Evolutionary conservation across 805 yeast genomes (phyloP), one percentile per base, ranked within the genome.

Genomic region (Candida ipomoeae): DNA sequence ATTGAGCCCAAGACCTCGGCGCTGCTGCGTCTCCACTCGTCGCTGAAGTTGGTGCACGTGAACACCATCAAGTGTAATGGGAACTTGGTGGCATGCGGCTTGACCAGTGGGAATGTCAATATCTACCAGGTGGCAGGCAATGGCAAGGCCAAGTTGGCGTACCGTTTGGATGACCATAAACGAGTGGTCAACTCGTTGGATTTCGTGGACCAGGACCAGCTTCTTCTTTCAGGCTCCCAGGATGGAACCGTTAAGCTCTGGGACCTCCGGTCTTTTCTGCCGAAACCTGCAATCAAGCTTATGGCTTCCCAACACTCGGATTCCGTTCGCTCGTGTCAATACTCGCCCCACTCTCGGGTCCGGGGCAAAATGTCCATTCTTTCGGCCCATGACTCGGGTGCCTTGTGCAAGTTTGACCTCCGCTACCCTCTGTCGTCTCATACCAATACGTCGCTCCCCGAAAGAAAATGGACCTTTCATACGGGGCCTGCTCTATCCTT

Each of bases 401-500:
- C 87, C 3, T 75, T 92, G n/a, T 82, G 87, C 58, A 82, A 85
- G 57, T 91, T 88, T 82, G 99, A 94, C 68, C 60, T 88, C n/a
- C 76, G 98, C 50, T 56, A 53, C 39, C 56, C 59, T 14, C 44
- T 48, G 21, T 46, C 60, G 2, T 54, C 55, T 14, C 78, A 79
- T 35, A 5, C 40, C 18, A 35, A 32, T 31, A 8, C 45, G n/a
- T 43, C 49, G 15, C 51, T 56, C 7, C 84, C 92, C 4, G 97
- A 92, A 59, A 73, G 84, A 46, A 82, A 84, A 52, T 77, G 94
- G 63, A 87, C 85, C 59, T 95, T 96, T 3, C 98, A 92, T 63
- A 80, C 89, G 2, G 96, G 96, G 0, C 96, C 96, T 2, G 98
- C 96, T 0, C 71, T 91, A 15, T 81, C 95, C 4, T 66, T 94